phyloP scores from a whole-genome alignment of 805 yeast genomes.

The Jamesozyma jinghongensis region DNA sequence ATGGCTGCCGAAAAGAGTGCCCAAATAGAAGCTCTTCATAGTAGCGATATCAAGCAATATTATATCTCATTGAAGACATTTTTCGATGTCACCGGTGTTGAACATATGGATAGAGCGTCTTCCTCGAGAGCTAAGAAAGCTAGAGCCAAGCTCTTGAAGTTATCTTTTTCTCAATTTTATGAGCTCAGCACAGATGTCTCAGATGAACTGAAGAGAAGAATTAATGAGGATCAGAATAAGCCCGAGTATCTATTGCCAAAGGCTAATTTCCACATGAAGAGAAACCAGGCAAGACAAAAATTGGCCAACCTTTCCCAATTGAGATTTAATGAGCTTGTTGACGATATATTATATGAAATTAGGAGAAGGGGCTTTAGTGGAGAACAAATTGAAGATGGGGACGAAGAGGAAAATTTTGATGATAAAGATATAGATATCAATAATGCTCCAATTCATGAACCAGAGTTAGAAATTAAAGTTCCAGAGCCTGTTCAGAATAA shows the following conservation, averaged over 20 bases:
- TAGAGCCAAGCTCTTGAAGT: constrained; percentile 70
- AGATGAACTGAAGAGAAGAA: constrained; percentile 82
- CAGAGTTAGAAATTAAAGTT: no score
- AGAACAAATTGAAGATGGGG: constrained; percentile 4
- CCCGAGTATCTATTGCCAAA: constrained; percentile 62
- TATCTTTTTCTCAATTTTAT: constrained; percentile 72
- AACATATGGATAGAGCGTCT: constrained; percentile 24
- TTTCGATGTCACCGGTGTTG: constrained; percentile 22
- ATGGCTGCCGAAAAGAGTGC: no score
- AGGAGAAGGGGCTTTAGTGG: constrained; percentile 59
- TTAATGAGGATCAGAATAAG: constrained; percentile 46
- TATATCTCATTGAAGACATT: constrained; percentile 22
- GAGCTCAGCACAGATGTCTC: constrained; percentile 92
- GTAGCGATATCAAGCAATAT: constrained; percentile 19
- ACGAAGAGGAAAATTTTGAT: no score
- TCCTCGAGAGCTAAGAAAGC: constrained; percentile 64
- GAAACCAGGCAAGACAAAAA: constrained; percentile 93
- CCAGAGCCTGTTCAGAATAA: not conserved
- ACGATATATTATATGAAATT: constrained; percentile 81
- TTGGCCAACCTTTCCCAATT: constrained; percentile 72
- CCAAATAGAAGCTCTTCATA: constrained; percentile 5
- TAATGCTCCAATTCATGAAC: not conserved
- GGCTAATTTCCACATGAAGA: constrained; percentile 74
- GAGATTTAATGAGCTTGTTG: constrained; percentile 81
- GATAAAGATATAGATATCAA: no score